These are phyloP conservation scores for Colletotrichum eleusines DNA, from an alignment of 2,329 filamentous ascomycete genomes.

Conservation along the genomic window DNA sequence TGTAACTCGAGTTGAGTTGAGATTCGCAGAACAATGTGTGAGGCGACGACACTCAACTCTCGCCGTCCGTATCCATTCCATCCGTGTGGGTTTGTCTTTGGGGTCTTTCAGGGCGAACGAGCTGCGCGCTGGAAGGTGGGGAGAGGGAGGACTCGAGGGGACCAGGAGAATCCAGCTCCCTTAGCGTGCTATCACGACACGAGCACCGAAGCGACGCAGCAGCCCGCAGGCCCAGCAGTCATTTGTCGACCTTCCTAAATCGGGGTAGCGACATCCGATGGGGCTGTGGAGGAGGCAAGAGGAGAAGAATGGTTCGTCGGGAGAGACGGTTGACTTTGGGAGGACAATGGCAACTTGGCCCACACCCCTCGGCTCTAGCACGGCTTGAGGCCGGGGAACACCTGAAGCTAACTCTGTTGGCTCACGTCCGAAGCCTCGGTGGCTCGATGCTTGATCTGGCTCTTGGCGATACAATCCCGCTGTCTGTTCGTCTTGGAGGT, in stretches of 20 bases:
- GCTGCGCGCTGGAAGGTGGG: slow-evolving; percentile 8
- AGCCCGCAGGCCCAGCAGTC: slow-evolving; percentile 33
- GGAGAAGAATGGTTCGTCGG: slow-evolving; percentile 39
- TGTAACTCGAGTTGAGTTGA: not conserved
- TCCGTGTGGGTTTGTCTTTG: slow-evolving; percentile 19
- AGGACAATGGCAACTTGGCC: slow-evolving; percentile 23
- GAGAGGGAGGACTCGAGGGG: slow-evolving; percentile 13
- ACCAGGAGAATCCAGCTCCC: slow-evolving; percentile 24
- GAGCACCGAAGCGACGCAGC: slow-evolving; percentile 22
- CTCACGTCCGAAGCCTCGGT: slow-evolving; percentile 13
- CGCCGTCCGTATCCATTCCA: not conserved
- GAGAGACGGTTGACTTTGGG: slow-evolving; percentile 32
- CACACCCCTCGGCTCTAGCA: slow-evolving; percentile 19
- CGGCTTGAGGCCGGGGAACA: not conserved
- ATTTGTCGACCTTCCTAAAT: slow-evolving; percentile 41
- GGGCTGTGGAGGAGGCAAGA: slow-evolving; percentile 39
- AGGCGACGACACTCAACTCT: not conserved
- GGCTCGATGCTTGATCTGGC: slow-evolving; percentile 16
- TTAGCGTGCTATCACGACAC: slow-evolving; percentile 41
- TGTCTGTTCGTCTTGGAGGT: slow-evolving; percentile 13
- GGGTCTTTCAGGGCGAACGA: slow-evolving; percentile 19
- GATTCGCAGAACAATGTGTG: not conserved
- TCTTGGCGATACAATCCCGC: slow-evolving; percentile 2
- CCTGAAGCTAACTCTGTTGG: slow-evolving; percentile 22
- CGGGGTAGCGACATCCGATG: slow-evolving; percentile 40